A percentile compares a stretch with the other conserved stretches of the same genome.
Conservation (phyloP, 495 filamentous ascomycete genomes). For the Lasiosphaeria ovina region DNA sequence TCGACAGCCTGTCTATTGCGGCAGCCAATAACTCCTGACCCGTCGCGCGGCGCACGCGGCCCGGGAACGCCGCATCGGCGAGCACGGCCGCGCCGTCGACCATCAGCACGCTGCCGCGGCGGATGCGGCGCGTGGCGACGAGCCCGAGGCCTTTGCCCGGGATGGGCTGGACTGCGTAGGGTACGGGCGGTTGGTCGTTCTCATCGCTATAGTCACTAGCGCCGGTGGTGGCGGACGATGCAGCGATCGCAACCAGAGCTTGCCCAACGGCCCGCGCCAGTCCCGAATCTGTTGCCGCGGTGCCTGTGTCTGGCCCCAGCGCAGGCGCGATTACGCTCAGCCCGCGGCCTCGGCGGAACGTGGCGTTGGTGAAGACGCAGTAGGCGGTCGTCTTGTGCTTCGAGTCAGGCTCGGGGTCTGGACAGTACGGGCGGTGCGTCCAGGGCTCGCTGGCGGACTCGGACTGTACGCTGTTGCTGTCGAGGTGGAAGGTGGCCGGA, state of each 20-base stretch:
- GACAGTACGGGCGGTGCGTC: constrained; percentile 8
- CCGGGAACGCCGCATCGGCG: constrained; percentile 27
- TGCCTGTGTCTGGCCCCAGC: not conserved
- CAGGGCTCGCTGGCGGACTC: not conserved
- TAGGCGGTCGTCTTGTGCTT: not conserved
- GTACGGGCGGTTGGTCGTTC: constrained; percentile 1
- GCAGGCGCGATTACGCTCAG: not conserved
- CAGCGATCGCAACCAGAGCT: not conserved
- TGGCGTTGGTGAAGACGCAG: constrained; percentile 10
- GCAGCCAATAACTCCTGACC: constrained; percentile 25
- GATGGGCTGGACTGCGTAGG: constrained; percentile 25
- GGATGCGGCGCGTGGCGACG: constrained; percentile 30
- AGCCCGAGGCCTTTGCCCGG: constrained; percentile 31
- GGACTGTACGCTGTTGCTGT: not conserved
- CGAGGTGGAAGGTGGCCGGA: too few species aligned
- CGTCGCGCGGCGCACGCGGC: constrained; percentile 19
- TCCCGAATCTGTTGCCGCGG: not conserved
- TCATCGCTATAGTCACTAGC: not conserved
- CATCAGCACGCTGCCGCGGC: constrained; percentile 28
- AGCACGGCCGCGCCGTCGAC: constrained; percentile 28
- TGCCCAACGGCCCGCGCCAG: not conserved
- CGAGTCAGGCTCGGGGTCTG: not conserved
- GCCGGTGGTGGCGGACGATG: not conserved
- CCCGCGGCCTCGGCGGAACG: not conserved
- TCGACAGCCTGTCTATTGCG: constrained; percentile 26